phyloP scores from a whole-genome alignment of 1,139 yeast genomes.

The Suhomyces yuchorum region DNA sequence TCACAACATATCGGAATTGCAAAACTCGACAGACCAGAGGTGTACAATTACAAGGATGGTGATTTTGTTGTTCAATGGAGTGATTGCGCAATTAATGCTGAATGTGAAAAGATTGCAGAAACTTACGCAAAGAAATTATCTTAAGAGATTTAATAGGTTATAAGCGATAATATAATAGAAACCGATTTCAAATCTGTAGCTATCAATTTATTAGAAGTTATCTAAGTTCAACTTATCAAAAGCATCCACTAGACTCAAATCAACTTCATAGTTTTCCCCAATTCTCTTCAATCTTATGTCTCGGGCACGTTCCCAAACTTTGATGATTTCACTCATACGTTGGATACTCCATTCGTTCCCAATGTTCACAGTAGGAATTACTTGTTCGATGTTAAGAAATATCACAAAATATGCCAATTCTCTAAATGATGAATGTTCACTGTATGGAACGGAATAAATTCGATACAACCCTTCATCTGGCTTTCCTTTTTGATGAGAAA shows the following conservation, averaged over 20 bases:
- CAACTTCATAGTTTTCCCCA: background rate
- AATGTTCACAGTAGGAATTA: constrained; percentile 82
- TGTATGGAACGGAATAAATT: constrained; percentile 74
- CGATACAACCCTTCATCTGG: constrained; percentile 38
- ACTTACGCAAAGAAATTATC: constrained; percentile 26
- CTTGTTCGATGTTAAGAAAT: constrained; percentile 47
- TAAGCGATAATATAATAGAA: background rate
- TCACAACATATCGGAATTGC: constrained; percentile 27
- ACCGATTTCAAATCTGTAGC: background rate
- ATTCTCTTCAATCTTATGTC: constrained; percentile 8
- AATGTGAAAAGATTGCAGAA: constrained; percentile 55
- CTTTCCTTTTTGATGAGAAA: constrained; percentile 21
- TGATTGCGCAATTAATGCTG: constrained; percentile 48
- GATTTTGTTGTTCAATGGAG: constrained; percentile 66
- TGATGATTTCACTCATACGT: constrained; percentile 50
- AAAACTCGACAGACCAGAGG: constrained; percentile 16
- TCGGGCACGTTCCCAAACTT: constrained; percentile 41
- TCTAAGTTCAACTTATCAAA: constrained; percentile 13
- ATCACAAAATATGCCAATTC: constrained; percentile 71
- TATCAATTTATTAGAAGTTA: constrained; percentile 12
- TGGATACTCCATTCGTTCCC: constrained; percentile 36
- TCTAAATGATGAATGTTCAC: constrained; percentile 89
- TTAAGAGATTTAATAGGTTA: background rate
- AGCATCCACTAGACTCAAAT: background rate
- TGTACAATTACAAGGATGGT: constrained; percentile 53